A percentile compares a stretch with the other conserved stretches of the same genome.
These are phyloP conservation scores for Phyllostachys edulis DNA, from an alignment of 176 grass and related monocot species.

Conservation along the genomic window DNA sequence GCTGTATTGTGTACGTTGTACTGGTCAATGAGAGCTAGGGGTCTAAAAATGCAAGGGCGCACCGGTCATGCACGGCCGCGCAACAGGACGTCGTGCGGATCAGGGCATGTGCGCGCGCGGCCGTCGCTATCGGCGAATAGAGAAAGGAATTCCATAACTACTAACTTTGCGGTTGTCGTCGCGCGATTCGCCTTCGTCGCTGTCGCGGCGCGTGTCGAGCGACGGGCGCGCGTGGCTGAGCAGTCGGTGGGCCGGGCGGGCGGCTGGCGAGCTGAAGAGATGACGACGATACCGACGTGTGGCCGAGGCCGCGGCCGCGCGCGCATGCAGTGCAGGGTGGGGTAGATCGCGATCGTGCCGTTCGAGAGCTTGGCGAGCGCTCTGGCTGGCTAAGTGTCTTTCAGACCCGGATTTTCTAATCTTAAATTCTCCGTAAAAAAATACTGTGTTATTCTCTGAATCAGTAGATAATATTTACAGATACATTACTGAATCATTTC, in stretches of 20 bases:
- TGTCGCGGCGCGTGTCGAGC: slow-evolving; percentile 45
- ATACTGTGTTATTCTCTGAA: too few relatives aligned
- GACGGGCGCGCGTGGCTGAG: background rate
- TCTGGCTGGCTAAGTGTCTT: background rate
- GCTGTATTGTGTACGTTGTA: background rate
- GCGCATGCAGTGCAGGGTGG: background rate
- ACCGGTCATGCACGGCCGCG: background rate
- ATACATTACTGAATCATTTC: too few relatives aligned
- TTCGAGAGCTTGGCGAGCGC: background rate
- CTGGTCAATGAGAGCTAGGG: background rate
- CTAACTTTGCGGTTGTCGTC: slow-evolving; percentile 23
- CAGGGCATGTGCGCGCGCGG: background rate
- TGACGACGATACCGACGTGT: background rate
- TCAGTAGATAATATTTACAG: too few relatives aligned
- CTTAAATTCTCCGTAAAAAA: too few relatives aligned
- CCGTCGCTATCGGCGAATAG: slow-evolving; percentile 23
- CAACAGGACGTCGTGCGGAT: background rate
- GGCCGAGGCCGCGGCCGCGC: too few relatives aligned
- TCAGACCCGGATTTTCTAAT: too few relatives aligned
- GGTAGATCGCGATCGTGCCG: too few relatives aligned
- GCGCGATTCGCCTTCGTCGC: slow-evolving; percentile 30
- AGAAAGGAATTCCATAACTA: slow-evolving; percentile 34
- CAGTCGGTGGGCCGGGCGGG: background rate
- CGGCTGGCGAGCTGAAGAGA: background rate
- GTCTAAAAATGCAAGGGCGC: slow-evolving; percentile 23